These are phyloP conservation scores for Litchi chinensis DNA, from an alignment of 345 rosid genomes.

Conservation along the genomic window DNA sequence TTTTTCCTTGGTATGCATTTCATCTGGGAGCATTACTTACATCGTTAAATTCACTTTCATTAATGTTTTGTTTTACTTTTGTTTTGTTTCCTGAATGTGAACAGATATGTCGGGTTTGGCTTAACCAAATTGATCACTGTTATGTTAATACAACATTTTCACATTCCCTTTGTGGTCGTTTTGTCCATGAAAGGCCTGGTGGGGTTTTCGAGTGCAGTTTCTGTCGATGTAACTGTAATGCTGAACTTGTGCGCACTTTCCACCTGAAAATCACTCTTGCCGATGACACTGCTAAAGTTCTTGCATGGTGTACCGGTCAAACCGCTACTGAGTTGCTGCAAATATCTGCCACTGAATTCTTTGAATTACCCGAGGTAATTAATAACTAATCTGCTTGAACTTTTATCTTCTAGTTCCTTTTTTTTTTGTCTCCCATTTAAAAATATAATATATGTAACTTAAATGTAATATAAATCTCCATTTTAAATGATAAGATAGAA, in stretches of 20 bases:
- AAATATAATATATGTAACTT: too few species aligned
- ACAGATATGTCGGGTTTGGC: slow-evolving; percentile 78
- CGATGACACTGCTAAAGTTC: slow-evolving; percentile 56
- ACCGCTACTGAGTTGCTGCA: slow-evolving; percentile 88
- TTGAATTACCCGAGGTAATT: slow-evolving; percentile 83
- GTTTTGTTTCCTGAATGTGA: not conserved
- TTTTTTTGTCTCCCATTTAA: too few species aligned
- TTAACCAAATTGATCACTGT: slow-evolving; percentile 68
- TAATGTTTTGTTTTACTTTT: not conserved
- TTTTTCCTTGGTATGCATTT: too few species aligned
- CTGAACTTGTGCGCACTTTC: slow-evolving; percentile 63
- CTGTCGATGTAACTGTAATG: slow-evolving; percentile 49
- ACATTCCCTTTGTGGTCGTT: slow-evolving; percentile 71
- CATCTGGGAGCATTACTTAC: too few species aligned
- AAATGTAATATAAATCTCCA: too few species aligned
- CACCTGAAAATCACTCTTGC: slow-evolving; percentile 70
- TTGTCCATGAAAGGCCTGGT: slow-evolving; percentile 43
- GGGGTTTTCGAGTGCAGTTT: slow-evolving; percentile 62
- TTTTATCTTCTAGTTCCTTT: not conserved
- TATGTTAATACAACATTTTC: slow-evolving; percentile 59
- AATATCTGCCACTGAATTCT: slow-evolving; percentile 85
- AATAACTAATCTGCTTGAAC: slow-evolving; percentile 10
- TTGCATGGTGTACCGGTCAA: slow-evolving; percentile 82
- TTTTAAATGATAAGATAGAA: too few species aligned
- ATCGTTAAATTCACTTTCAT: too few species aligned